Conservation (phyloP, 2,329 filamentous ascomycete species). For the Venturia pyrina region DNA sequence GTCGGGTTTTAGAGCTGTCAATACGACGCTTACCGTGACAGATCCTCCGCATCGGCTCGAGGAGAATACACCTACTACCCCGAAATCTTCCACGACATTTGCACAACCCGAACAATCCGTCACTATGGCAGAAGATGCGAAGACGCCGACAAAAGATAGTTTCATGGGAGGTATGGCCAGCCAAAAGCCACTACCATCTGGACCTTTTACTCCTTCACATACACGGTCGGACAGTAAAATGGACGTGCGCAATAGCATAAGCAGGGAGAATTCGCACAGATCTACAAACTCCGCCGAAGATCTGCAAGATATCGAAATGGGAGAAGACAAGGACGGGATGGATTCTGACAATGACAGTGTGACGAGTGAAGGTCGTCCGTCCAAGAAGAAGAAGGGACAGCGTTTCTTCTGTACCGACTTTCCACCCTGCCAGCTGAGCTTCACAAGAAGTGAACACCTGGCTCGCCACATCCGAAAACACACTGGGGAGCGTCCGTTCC, state of each 20-base stretch:
- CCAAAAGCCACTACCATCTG: constrained; percentile 36
- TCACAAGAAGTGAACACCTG: constrained; percentile 90
- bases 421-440: constrained; percentile 86
- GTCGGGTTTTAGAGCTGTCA: constrained; percentile 52
- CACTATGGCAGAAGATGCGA: constrained; percentile 29
- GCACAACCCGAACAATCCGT: constrained; percentile 20
- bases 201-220: constrained; percentile 34
- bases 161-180: constrained; percentile 35
- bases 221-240: constrained; percentile 12
- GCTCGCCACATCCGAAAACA: constrained; percentile 97
- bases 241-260: constrained; percentile 33
- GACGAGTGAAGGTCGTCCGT: constrained; percentile 53
- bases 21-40: constrained; percentile 40
- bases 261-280: constrained; percentile 49
- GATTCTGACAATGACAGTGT: constrained; percentile 42
- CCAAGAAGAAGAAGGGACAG: constrained; percentile 93
- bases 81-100: constrained; percentile 35
- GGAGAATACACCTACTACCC: constrained; percentile 47
- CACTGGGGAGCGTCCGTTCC: constrained; percentile 91
- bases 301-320: constrained; percentile 65
- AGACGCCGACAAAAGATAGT: constrained; percentile 53
- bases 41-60: constrained; percentile 27
- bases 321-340: constrained; percentile 57
- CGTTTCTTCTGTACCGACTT: constrained; percentile 95
- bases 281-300: constrained; percentile 48